These are phyloP conservation scores for Leccinum rimulosum DNA, from an alignment of 768 basidiomycete species.

Conservation along the genomic window DNA sequence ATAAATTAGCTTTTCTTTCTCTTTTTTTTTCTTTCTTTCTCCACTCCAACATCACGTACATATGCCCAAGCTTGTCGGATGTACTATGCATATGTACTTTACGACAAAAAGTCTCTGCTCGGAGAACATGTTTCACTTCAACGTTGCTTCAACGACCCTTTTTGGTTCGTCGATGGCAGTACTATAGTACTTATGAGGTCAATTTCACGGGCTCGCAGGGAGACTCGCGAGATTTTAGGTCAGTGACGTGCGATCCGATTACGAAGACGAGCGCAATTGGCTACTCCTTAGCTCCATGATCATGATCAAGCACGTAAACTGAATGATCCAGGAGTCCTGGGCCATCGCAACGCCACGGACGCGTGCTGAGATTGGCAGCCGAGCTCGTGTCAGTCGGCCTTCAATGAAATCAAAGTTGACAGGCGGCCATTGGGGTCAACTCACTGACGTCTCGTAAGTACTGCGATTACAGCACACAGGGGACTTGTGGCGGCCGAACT, in stretches of 20 bases:
- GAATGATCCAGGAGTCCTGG: too few relatives aligned
- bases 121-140: neutral
- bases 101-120: conserved; percentile 7
- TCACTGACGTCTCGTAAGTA: too few relatives aligned
- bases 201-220: too few relatives aligned
- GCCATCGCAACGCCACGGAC: too few relatives aligned
- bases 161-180: neutral
- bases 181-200: too few relatives aligned
- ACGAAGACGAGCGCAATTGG: neutral
- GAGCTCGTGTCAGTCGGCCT: neutral
- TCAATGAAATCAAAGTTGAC: neutral
- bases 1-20: conserved; percentile 16
- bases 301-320: neutral
- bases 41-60: neutral
- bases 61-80: neutral
- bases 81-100: conserved; percentile 6
- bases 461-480: too few relatives aligned
- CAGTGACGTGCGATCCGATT: neutral
- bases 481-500: neutral
- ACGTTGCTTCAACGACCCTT: neutral
- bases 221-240: neutral
- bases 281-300: neutral
- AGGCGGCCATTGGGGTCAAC: too few relatives aligned
- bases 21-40: too few relatives aligned
- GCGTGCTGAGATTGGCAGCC: neutral